Evolutionary conservation across 208 protist species (phyloP).

Genomic region (Trypanosoma scelopori): DNA sequence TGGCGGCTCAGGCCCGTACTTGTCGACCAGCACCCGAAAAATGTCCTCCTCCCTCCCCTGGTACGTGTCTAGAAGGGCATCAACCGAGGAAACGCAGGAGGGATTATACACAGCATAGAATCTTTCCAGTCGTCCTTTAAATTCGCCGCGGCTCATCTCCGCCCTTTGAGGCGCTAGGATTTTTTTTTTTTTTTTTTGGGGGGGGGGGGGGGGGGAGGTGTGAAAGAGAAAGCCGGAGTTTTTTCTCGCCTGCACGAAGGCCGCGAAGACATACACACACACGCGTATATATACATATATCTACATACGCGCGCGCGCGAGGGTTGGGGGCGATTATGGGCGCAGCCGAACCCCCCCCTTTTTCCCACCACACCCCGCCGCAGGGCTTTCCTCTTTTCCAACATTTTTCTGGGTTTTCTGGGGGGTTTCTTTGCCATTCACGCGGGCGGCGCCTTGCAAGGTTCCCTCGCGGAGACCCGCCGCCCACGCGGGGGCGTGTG

Average conservation of each 20-base stretch:
- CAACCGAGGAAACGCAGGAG: constrained; percentile 26
- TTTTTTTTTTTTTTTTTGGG: too few species aligned
- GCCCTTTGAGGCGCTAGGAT: constrained; percentile 25
- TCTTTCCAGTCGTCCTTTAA: constrained; percentile 15
- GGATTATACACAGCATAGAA: constrained; percentile 31
- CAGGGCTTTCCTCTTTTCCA: neutral
- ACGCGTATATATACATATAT: too few species aligned
- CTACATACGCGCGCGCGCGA: too few species aligned
- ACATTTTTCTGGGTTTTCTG: neutral
- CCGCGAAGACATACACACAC: too few species aligned
- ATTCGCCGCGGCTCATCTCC: constrained; percentile 43
- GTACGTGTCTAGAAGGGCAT: constrained; percentile 26
- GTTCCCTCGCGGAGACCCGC: too few species aligned
- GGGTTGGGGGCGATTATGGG: too few species aligned
- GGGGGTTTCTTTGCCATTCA: neutral
- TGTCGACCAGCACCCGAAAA: constrained; percentile 31
- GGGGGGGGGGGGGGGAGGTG: constrained; percentile 31
- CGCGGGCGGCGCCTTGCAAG: too few species aligned
- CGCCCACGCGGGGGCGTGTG: too few species aligned
- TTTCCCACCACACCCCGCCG: too few species aligned
- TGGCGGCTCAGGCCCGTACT: constrained; percentile 36
- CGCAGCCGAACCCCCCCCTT: too few species aligned
- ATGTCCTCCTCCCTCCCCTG: constrained; percentile 33
- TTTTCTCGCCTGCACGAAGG: too few species aligned
- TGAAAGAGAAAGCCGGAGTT: constrained; percentile 9